Evolutionary conservation across 805 yeast genomes (phyloP).

Genomic region (Wickerhamiella alocasiicola): DNA sequence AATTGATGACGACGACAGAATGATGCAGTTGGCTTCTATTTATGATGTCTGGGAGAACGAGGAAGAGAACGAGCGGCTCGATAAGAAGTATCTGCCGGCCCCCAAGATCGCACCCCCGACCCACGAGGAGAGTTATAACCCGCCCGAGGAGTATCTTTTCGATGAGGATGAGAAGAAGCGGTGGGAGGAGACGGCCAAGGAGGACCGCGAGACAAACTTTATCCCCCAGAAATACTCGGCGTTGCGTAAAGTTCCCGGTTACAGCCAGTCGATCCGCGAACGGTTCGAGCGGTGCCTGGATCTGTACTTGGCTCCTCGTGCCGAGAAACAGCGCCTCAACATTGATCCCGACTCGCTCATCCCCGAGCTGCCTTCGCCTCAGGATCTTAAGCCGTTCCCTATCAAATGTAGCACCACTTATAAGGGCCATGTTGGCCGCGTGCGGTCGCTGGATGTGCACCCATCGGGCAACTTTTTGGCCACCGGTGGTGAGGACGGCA

Average conservation of each 20-base stretch:
- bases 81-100: constrained; percentile 79
- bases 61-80: constrained; percentile 39
- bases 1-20: constrained; percentile 39
- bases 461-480: constrained; percentile 92
- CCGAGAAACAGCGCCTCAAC: constrained; percentile 76
- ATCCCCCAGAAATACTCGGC: constrained; percentile 72
- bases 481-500: constrained; percentile 95
- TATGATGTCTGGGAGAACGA: constrained; percentile 79
- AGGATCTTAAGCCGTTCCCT: constrained; percentile 95
- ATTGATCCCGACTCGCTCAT: constrained; percentile 93
- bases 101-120: constrained; percentile 96
- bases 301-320: constrained; percentile 90
- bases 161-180: constrained; percentile 62
- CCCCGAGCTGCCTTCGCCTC: constrained; percentile 94
- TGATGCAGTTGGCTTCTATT: constrained; percentile 25
- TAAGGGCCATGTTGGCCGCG: constrained; percentile 71
- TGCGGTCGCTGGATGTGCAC: constrained; percentile 72
- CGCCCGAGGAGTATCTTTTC: constrained; percentile 87
- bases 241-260: constrained; percentile 88
- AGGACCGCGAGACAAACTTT: constrained; percentile 66
- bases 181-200: constrained; percentile 59
- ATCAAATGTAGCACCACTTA: constrained; percentile 73
- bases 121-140: constrained; percentile 91
- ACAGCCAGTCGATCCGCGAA: constrained; percentile 73
- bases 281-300: constrained; percentile 90